A percentile compares a stretch with the other conserved stretches of the same genome.
phyloP scores from a whole-genome alignment of 176 grass and related monocot genomes.

The Carex parvula region DNA sequence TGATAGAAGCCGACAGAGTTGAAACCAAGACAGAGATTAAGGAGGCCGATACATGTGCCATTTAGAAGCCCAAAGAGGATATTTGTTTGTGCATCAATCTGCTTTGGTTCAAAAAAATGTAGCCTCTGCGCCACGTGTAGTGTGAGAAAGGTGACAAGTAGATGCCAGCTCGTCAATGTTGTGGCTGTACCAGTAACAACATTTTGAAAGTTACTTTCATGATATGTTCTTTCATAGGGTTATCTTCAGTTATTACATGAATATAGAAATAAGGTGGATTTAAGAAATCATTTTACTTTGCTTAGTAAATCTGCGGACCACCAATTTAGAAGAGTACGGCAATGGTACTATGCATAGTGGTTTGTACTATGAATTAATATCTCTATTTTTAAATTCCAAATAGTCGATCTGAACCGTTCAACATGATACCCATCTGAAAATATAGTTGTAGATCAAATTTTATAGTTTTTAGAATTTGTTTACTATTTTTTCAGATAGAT shows the following conservation, averaged over 20 bases:
- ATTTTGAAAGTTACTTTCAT: neutral
- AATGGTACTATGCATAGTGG: no score
- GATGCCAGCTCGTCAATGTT: constrained; percentile 94
- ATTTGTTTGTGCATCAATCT: constrained; percentile 59
- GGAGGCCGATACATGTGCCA: constrained; percentile 84
- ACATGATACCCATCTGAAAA: no score
- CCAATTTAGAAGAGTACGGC: no score
- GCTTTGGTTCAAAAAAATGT: constrained; percentile 82
- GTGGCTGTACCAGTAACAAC: constrained; percentile 39
- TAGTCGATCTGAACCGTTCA: no score
- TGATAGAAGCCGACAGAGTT: constrained; percentile 98
- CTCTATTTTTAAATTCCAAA: no score
- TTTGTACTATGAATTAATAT: no score
- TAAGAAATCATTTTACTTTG: neutral
- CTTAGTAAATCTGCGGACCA: no score
- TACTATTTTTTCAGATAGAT: no score
- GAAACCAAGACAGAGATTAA: constrained; percentile 96
- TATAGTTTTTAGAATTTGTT: neutral
- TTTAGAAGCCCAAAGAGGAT: constrained; percentile 84
- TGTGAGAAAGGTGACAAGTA: constrained; percentile 86
- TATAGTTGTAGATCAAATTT: no score
- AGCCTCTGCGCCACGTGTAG: constrained; percentile 70
- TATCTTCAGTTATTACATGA: neutral
- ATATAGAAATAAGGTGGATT: neutral
- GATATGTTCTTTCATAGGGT: neutral